phyloP scores from a whole-genome alignment of 306 rosid species.

The Adenanthera pavonina region DNA sequence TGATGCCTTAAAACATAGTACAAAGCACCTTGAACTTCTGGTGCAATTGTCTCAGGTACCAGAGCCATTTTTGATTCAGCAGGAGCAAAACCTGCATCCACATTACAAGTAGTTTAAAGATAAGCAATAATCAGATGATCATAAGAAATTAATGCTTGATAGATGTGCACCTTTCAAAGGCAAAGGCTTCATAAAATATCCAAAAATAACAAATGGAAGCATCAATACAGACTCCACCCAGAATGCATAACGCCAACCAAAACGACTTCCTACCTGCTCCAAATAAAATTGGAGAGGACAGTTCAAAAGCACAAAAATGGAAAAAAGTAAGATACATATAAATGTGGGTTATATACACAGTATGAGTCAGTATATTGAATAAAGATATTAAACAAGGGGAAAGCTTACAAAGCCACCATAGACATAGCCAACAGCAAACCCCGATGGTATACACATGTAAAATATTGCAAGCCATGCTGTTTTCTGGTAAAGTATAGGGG shows the following conservation, averaged over 20 bases:
- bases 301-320: background rate
- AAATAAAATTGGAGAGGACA: constrained; percentile 21
- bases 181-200: constrained; percentile 82
- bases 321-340: background rate
- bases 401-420: constrained; percentile 87
- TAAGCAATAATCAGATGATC: constrained; percentile 25
- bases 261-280: constrained; percentile 69
- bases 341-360: constrained; percentile 21
- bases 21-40: constrained; percentile 63
- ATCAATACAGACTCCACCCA: constrained; percentile 78
- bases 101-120: constrained; percentile 31
- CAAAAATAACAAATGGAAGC: constrained; percentile 87
- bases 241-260: constrained; percentile 87
- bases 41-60: constrained; percentile 43
- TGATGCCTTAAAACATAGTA: constrained; percentile 23
- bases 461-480: constrained; percentile 80
- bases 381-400: constrained; percentile 33
- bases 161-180: constrained; percentile 71
- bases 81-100: constrained; percentile 67
- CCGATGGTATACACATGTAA: constrained; percentile 93
- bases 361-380: constrained; percentile 4
- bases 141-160: constrained; percentile 37
- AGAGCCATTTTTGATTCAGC: constrained; percentile 50
- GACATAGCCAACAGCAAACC: constrained; percentile 86
- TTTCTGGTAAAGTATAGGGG: constrained; percentile 56